Evolutionary conservation across 768 basidiomycete genomes (phyloP), one percentile per base, ranked within the genome.

Genomic region (Trametes cingulata): DNA sequence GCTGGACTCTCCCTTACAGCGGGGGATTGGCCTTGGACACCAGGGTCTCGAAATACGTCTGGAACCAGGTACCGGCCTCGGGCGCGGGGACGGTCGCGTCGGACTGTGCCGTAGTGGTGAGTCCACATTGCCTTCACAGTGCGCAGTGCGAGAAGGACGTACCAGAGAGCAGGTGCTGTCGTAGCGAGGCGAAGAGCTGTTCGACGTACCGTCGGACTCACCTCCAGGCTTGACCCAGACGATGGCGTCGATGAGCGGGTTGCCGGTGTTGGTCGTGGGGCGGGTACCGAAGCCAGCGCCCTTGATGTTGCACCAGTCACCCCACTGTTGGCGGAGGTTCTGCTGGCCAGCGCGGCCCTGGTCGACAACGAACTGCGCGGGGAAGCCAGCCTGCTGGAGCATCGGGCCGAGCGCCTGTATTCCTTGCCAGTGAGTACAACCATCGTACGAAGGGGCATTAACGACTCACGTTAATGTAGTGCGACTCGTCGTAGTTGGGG

Each of bases 151-250:
- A n/a, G 43, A 17, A 52, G 41, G 20, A 77, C 80, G 69, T 67
- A 83, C 82, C 75, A 71, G 57, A 68, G 75, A 76, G 66, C 84
- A 85, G 64, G 80, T 59, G 60, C 65, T 64, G 65, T 86, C 85
- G 70, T 76, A 85, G 50, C 84, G 79, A 14, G 77, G 67, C 22
- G 85, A 73, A 15, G 81, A 80, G 48, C 75, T 78, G 77, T 86
- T 78, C 61, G 75, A 79, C 35, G 85, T 86, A 66, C 85, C 85
- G 66, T 86, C 85, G 63, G 78, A 83, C 73, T 86, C 84, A 66
- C 85, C 85, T 78, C 85, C 84, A 39, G 85, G 85, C 76, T 87
- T 87, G 65, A 84, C 79, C 84, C 84, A 86, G 61, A 85, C 83
- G 67, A 86, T 81, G 48, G 84, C 73, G 67, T 86, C 85, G 61